These are phyloP conservation scores for Pythium apleroticum DNA, from an alignment of 352 stramenopile genomes.

Conservation along the genomic window DNA sequence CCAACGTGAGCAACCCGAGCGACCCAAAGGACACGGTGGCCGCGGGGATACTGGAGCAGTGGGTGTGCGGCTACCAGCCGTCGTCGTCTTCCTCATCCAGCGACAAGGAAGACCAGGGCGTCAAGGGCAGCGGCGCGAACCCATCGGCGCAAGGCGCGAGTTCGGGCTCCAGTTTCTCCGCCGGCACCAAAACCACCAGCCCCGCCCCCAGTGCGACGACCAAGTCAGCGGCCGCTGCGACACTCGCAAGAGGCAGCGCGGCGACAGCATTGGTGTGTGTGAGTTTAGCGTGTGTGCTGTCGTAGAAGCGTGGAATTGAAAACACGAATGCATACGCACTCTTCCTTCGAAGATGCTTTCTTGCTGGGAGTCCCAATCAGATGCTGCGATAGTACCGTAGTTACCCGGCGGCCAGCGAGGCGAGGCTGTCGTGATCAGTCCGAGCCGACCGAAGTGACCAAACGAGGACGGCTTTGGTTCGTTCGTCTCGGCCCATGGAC, in stretches of 20 bases:
- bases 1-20: slow-evolving; percentile 22
- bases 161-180: not conserved
- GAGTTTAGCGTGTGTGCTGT: not conserved
- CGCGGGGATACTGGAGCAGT: slow-evolving; percentile 11
- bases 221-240: not conserved
- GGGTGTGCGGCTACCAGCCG: slow-evolving; percentile 11
- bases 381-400: too few species aligned
- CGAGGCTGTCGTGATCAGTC: too few species aligned
- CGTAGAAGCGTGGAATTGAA: not conserved
- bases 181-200: not conserved
- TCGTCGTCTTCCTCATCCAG: not conserved
- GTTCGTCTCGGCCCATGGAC: too few species aligned
- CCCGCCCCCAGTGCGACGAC: not conserved
- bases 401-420: too few species aligned
- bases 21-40: slow-evolving; percentile 9
- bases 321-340: not conserved
- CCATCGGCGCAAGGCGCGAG: not conserved
- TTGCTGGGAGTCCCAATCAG: too few species aligned
- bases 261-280: not conserved
- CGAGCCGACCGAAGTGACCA: too few species aligned
- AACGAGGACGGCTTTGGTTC: too few species aligned
- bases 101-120: not conserved
- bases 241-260: not conserved
- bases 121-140: not conserved
- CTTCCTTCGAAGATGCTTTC: too few species aligned